A percentile compares a stretch with the other conserved stretches of the same genome.
Evolutionary conservation across 2,329 filamentous ascomycete genomes (phyloP).

Genomic region (Fusarium graminum): DNA sequence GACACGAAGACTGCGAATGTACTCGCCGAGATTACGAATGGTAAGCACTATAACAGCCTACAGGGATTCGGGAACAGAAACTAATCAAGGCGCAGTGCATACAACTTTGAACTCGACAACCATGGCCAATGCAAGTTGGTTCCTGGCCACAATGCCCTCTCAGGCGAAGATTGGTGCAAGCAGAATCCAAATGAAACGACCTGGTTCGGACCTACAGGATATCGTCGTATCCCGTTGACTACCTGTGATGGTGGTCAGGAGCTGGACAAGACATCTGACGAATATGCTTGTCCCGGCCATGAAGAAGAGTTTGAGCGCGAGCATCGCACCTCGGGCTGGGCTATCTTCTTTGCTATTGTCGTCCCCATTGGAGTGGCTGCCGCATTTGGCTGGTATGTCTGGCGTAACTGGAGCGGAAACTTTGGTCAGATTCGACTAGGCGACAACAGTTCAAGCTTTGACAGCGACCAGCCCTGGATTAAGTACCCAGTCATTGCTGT

Average conservation of each 20-base stretch:
- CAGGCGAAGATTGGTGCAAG: constrained; percentile 64
- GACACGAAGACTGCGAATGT: constrained; percentile 84
- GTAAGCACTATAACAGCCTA: constrained; percentile 62
- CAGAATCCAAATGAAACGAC: constrained; percentile 77
- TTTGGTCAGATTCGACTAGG: constrained; percentile 94
- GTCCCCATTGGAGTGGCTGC: constrained; percentile 79
- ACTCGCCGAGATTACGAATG: constrained; percentile 92
- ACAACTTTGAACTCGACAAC: constrained; percentile 86
- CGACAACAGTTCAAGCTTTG: constrained; percentile 69
- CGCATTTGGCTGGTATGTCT: constrained; percentile 85
- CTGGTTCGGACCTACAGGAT: constrained; percentile 88
- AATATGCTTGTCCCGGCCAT: constrained; percentile 76
- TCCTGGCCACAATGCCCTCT: constrained; percentile 73
- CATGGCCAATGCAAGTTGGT: constrained; percentile 85
- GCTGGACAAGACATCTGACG: constrained; percentile 73
- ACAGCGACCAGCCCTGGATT: constrained; percentile 81
- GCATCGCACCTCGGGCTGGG: constrained; percentile 77
- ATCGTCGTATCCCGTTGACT: constrained; percentile 88
- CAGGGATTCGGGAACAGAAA: not conserved
- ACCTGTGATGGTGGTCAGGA: constrained; percentile 84
- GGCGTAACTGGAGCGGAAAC: constrained; percentile 85
- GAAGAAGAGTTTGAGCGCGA: constrained; percentile 83
- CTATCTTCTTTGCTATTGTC: constrained; percentile 86
- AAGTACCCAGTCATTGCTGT: constrained; percentile 83
- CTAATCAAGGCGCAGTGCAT: constrained; percentile 73